Evolutionary conservation across 495 filamentous ascomycete genomes (phyloP).

Genomic region (Podospora bellae-mahoneyi): DNA sequence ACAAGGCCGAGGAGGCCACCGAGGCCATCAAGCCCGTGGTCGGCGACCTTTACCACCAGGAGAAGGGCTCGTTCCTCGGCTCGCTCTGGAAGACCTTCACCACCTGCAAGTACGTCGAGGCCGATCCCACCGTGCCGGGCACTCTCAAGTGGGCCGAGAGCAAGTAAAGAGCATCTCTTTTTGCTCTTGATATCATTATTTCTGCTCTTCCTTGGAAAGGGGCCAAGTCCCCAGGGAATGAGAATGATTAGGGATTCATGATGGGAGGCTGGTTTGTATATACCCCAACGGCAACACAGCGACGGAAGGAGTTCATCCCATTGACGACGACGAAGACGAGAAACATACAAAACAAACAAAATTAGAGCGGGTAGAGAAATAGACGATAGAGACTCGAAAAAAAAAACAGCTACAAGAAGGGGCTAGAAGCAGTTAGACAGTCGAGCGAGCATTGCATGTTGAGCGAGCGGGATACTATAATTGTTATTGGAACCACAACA

Average conservation of each 20-base stretch:
- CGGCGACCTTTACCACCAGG: slow-evolving; percentile 70
- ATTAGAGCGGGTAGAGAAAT: neutral
- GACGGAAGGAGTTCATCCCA: neutral
- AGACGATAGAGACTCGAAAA: neutral
- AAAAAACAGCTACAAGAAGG: neutral
- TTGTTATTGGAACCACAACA: neutral
- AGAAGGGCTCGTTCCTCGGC: slow-evolving; percentile 41
- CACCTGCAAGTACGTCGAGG: slow-evolving; percentile 37
- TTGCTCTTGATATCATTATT: neutral
- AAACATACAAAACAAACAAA: neutral
- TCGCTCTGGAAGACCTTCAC: slow-evolving; percentile 35
- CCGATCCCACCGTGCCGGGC: slow-evolving; percentile 32
- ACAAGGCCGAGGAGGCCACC: slow-evolving; percentile 82
- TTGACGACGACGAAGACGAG: neutral
- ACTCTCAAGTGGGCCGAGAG: slow-evolving; percentile 32
- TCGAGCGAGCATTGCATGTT: neutral
- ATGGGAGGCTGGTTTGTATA: neutral
- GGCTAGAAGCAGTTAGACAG: neutral
- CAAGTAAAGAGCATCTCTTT: neutral
- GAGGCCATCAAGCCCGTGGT: slow-evolving; percentile 78
- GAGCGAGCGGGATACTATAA: neutral
- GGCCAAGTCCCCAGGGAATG: neutral
- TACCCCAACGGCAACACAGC: neutral
- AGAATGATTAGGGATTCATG: neutral
- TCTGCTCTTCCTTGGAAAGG: neutral